phyloP scores from a whole-genome alignment of 2,329 filamentous ascomycete species.

The Rutstroemia sp. region DNA sequence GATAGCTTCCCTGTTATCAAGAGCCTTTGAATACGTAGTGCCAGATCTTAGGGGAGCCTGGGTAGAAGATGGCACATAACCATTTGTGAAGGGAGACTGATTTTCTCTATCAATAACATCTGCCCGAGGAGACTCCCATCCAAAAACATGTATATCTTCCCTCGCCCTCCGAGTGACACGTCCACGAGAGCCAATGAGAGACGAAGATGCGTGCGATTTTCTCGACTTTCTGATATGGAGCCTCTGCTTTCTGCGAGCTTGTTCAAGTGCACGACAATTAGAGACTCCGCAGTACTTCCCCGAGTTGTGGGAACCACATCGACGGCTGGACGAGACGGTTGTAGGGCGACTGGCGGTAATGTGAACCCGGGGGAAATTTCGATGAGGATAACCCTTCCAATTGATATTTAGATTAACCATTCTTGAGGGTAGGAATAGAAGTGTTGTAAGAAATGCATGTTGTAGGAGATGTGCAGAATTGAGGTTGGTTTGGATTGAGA shows the following conservation, averaged over 20 bases:
- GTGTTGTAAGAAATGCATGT: conserved; percentile 21
- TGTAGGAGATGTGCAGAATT: conserved; percentile 16
- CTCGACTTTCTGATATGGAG: conserved; percentile 12
- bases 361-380: conserved; percentile 21
- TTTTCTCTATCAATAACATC: not conserved
- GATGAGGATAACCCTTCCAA: conserved; percentile 27
- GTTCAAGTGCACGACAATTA: conserved; percentile 10
- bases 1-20: not conserved
- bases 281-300: conserved; percentile 12
- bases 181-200: conserved; percentile 12
- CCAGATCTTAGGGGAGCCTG: not conserved
- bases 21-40: not conserved
- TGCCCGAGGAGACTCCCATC: conserved; percentile 13
- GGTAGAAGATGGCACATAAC: not conserved
- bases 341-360: conserved; percentile 14
- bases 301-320: conserved; percentile 1
- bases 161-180: conserved; percentile 14
- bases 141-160: conserved; percentile 20
- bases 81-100: not conserved
- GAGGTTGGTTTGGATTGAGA: not conserved
- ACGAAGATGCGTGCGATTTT: conserved; percentile 1
- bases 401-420: conserved; percentile 23
- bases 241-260: conserved; percentile 16
- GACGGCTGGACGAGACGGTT: not conserved
- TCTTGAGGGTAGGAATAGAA: conserved; percentile 13